A percentile compares a stretch with the other conserved stretches of the same genome.
Conservation (phyloP, 2,329 filamentous ascomycete genomes). For the Pseudogymnoascus sp. region DNA sequence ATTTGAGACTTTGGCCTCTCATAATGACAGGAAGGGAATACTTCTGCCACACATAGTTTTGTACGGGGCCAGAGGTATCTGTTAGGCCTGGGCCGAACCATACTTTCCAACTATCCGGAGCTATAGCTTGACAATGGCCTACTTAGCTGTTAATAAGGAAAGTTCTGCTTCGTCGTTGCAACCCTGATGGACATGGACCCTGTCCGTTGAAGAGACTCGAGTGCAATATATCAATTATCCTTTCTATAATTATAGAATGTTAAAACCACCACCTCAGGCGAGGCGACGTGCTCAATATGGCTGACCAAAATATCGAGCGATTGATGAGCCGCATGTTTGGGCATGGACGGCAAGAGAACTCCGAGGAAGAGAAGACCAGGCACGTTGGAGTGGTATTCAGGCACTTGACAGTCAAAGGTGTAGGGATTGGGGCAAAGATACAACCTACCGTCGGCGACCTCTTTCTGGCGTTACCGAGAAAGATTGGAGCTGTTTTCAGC, state of each 20-base stretch:
- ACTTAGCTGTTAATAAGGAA: neutral
- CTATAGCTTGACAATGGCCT: neutral
- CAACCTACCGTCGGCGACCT: constrained; percentile 36
- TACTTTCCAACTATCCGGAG: neutral
- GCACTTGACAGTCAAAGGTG: constrained; percentile 59
- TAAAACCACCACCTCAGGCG: neutral
- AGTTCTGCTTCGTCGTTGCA: neutral
- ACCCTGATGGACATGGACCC: neutral
- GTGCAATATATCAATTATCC: neutral
- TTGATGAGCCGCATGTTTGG: constrained; percentile 67
- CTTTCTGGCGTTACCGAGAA: constrained; percentile 24
- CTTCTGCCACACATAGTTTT: neutral
- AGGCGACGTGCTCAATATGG: neutral
- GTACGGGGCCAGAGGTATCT: neutral
- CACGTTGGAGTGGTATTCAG: constrained; percentile 64
- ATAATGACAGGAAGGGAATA: neutral
- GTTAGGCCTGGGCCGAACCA: neutral
- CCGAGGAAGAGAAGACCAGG: constrained; percentile 59
- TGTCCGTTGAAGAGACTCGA: too few relatives aligned
- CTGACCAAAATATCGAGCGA: constrained; percentile 1
- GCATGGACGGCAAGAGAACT: constrained; percentile 51
- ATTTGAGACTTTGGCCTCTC: neutral
- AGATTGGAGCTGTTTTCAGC: constrained; percentile 9
- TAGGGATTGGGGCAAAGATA: constrained; percentile 53
- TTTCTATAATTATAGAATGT: neutral